Percentiles rank a stretch among this genome's conserved stretches.
Evolutionary conservation across 768 basidiomycete genomes (phyloP).

Genomic region (Pulveroboletus frians): DNA sequence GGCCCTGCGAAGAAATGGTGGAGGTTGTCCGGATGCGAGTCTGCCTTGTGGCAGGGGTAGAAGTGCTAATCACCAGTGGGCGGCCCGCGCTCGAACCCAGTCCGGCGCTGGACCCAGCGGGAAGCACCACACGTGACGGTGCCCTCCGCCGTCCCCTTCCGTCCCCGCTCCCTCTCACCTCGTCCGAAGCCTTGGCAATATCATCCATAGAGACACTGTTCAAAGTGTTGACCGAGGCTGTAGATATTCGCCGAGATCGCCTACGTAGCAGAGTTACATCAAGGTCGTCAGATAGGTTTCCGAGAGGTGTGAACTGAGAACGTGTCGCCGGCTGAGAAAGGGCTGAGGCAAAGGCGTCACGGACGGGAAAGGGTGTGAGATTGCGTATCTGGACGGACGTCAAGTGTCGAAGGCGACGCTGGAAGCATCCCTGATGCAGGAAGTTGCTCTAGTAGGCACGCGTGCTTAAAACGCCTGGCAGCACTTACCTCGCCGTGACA

Average conservation of each 20-base stretch:
- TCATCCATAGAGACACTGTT: conserved; percentile 46
- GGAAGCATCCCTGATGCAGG: conserved; percentile 21
- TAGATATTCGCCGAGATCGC: conserved; percentile 56
- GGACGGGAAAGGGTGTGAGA: conserved; percentile 77
- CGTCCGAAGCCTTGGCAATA: conserved; percentile 24
- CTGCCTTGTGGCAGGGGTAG: conserved; percentile 34
- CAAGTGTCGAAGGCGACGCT: conserved; percentile 74
- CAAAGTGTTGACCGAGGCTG: conserved; percentile 48
- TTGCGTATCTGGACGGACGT: conserved; percentile 71
- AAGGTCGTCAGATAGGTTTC: conserved; percentile 65
- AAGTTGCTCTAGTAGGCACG: not conserved
- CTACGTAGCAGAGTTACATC: conserved; percentile 56
- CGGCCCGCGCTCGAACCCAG: conserved; percentile 9
- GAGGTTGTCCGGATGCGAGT: conserved; percentile 48
- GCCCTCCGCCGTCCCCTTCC: conserved; percentile 40
- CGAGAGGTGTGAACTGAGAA: conserved; percentile 52
- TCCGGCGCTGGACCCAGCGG: conserved; percentile 16
- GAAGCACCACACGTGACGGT: conserved; percentile 43
- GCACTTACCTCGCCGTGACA: conserved; percentile 14
- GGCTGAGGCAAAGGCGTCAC: conserved; percentile 69
- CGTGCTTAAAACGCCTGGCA: not conserved
- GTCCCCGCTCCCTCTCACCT: conserved; percentile 26
- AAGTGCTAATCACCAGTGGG: conserved; percentile 11
- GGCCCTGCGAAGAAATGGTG: conserved; percentile 39
- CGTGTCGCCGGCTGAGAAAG: conserved; percentile 61